These are phyloP conservation scores for Alternaria gansuensis DNA, from an alignment of 2,329 filamentous ascomycete genomes.

Conservation along the genomic window DNA sequence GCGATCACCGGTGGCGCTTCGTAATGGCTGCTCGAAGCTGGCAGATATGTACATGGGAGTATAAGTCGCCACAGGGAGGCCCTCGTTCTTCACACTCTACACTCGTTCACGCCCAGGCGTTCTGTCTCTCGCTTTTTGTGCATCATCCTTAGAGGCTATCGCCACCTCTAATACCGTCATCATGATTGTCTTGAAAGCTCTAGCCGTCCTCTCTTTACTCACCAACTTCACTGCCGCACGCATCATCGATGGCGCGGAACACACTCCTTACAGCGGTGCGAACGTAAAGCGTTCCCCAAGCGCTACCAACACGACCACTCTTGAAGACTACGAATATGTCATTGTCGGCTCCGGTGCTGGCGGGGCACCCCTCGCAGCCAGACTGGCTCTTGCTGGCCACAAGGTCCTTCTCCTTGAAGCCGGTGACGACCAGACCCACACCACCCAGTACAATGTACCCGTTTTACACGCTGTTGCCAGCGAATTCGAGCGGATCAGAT, in stretches of 20 bases:
- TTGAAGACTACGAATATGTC: conserved; percentile 65
- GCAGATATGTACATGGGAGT: conserved; percentile 4
- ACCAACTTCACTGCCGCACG: conserved; percentile 14
- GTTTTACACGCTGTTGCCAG: conserved; percentile 62
- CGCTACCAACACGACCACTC: conserved; percentile 20
- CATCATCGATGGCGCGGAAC: conserved; percentile 32
- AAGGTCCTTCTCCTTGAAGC: conserved; percentile 67
- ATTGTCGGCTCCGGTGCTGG: conserved; percentile 68
- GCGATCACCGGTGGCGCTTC: conserved; percentile 1
- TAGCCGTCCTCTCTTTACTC: conserved; percentile 21
- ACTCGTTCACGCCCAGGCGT: conserved; percentile 5
- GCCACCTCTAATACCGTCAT: conserved; percentile 1
- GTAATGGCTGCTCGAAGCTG: background rate
- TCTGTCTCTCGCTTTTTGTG: conserved; percentile 15
- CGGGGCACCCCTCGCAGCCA: conserved; percentile 66
- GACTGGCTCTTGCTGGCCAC: conserved; percentile 65
- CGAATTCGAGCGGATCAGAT: conserved; percentile 64
- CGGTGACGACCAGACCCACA: conserved; percentile 63
- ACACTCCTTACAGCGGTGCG: conserved; percentile 26
- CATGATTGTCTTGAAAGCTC: conserved; percentile 23
- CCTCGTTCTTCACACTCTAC: background rate
- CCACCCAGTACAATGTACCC: conserved; percentile 61
- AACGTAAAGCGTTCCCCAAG: conserved; percentile 34
- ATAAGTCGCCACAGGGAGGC: conserved; percentile 13
- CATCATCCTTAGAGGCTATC: conserved; percentile 10